A percentile compares a stretch with the other conserved stretches of the same genome.
These are phyloP conservation scores for Papiliotrema nemorosa DNA, from an alignment of 1,284 basidiomycete species.

Conservation along the genomic window DNA sequence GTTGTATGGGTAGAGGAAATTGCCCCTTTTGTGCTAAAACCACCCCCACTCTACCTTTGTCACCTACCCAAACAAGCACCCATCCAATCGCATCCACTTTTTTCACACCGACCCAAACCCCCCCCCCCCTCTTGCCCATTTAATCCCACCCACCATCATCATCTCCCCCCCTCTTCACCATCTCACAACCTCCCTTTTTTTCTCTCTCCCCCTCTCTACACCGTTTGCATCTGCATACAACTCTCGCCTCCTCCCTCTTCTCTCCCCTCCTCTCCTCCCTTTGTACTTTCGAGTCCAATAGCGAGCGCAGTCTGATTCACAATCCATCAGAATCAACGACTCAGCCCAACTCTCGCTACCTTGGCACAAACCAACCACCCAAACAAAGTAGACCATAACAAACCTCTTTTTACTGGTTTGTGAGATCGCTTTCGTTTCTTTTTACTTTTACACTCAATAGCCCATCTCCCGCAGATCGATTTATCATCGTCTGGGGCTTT, in stretches of 20 bases:
- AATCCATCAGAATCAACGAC: neutral
- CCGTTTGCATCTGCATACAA: neutral
- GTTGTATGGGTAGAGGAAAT: no score
- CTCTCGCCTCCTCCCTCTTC: neutral
- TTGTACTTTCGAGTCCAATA: slow-evolving; percentile 1
- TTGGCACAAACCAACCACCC: neutral
- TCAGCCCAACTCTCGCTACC: slow-evolving; percentile 1
- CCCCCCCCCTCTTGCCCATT: no score
- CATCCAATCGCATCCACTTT: no score
- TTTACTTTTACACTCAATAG: neutral
- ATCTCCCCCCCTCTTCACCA: no score
- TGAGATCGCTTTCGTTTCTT: neutral
- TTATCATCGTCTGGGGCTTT: no score
- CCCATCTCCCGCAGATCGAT: slow-evolving; percentile 8
- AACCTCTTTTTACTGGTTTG: neutral
- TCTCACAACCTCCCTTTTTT: no score
- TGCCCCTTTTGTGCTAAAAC: no score
- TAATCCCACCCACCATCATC: no score
- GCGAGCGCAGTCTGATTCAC: slow-evolving; percentile 4
- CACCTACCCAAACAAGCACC: no score
- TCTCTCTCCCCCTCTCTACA: slow-evolving; percentile 1
- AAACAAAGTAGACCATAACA: neutral
- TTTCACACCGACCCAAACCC: no score
- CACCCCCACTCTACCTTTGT: no score
- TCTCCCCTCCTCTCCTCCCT: neutral